Percentiles rank a stretch among this genome's conserved stretches.
phyloP scores from a whole-genome alignment of 306 rosid genomes.

The Vicia villosa region DNA sequence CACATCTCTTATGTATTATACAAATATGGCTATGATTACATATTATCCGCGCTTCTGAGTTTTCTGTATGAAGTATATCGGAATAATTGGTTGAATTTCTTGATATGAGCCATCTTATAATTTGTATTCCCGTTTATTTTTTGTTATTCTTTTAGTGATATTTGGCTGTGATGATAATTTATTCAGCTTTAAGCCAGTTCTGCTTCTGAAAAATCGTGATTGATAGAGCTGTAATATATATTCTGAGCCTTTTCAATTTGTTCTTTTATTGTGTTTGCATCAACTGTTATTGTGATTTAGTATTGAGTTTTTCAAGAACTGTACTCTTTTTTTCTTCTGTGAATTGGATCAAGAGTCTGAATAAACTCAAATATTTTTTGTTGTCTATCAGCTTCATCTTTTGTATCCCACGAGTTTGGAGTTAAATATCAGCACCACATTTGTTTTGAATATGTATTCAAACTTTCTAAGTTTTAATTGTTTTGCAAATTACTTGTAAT shows the following conservation, averaged over 20 bases:
- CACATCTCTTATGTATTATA: background rate
- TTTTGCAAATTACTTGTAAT: too few relatives aligned
- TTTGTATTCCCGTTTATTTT: background rate
- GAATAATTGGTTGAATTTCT: slow-evolving; percentile 77
- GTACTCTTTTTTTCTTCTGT: background rate
- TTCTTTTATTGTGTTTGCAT: background rate
- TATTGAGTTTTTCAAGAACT: slow-evolving; percentile 32
- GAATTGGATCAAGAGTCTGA: background rate
- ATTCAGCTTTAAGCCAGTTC: slow-evolving; percentile 96
- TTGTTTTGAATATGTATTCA: too few relatives aligned
- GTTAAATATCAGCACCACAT: background rate
- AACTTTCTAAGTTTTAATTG: too few relatives aligned
- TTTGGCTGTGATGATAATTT: slow-evolving; percentile 58
- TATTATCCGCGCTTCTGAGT: slow-evolving; percentile 73
- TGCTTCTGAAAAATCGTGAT: slow-evolving; percentile 87
- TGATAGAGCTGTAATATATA: slow-evolving; percentile 68
- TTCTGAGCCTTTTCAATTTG: slow-evolving; percentile 52
- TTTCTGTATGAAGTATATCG: slow-evolving; percentile 59
- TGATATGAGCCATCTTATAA: slow-evolving; percentile 64
- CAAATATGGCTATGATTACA: slow-evolving; percentile 52
- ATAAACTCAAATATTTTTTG: background rate
- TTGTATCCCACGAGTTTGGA: background rate
- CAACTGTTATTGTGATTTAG: too few relatives aligned
- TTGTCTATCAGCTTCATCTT: slow-evolving; percentile 11
- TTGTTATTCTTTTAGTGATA: accelerated